Evolutionary conservation across 768 basidiomycete genomes (phyloP).

Genomic region (Sarcomyxa edulis): DNA sequence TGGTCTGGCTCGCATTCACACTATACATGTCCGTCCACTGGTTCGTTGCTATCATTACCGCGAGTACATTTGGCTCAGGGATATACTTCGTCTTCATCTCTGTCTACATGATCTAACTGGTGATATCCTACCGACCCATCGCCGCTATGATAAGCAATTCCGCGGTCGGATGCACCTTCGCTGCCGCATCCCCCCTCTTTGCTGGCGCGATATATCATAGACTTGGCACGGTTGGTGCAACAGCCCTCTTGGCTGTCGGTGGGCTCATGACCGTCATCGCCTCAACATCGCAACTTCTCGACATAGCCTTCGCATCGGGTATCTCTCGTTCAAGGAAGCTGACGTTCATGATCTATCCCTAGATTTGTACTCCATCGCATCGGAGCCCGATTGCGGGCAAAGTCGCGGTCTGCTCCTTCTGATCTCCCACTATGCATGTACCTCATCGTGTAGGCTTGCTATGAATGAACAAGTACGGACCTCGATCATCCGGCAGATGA

Average conservation of each 20-base stretch:
- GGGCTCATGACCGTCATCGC: conserved; percentile 56
- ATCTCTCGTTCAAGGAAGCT: too few species aligned
- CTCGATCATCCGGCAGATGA: too few species aligned
- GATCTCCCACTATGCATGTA: too few species aligned
- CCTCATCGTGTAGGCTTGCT: too few species aligned
- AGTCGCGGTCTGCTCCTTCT: too few species aligned
- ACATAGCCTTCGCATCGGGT: too few species aligned
- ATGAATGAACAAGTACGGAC: too few species aligned
- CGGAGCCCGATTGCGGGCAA: too few species aligned
- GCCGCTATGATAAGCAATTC: conserved; percentile 64
- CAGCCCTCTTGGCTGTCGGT: conserved; percentile 67
- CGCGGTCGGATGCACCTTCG: conserved; percentile 55
- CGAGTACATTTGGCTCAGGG: conserved; percentile 58
- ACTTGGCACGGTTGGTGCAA: conserved; percentile 66
- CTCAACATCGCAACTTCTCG: conserved; percentile 59
- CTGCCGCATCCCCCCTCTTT: conserved; percentile 55
- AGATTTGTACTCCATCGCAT: too few species aligned
- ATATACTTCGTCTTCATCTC: conserved; percentile 65
- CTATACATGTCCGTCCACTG: conserved; percentile 45
- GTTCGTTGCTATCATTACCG: conserved; percentile 61
- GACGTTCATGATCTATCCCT: too few species aligned
- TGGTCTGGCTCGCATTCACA: conserved; percentile 61
- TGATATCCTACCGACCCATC: conserved; percentile 62
- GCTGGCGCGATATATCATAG: conserved; percentile 65
- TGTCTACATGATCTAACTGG: conserved; percentile 66